These are phyloP conservation scores for Fusarium dimerum DNA, from an alignment of 2,329 filamentous ascomycete species.

Conservation along the genomic window DNA sequence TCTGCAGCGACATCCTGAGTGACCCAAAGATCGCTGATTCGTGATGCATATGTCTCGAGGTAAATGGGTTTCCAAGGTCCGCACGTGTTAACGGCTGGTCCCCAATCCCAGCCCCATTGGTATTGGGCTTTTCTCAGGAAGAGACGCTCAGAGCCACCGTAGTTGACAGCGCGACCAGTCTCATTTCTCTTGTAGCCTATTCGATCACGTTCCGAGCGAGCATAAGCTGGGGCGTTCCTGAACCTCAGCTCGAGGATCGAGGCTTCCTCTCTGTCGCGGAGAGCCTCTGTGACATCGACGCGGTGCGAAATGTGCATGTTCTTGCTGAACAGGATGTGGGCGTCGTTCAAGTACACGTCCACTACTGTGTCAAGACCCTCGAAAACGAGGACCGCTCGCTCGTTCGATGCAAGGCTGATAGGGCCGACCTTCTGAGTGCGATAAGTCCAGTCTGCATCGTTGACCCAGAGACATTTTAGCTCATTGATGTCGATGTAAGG, in stretches of 20 bases:
- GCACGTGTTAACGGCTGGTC: constrained; percentile 60
- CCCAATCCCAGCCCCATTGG: constrained; percentile 74
- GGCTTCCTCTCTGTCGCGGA: constrained; percentile 43
- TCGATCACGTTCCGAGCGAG: constrained; percentile 44
- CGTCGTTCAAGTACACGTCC: constrained; percentile 56
- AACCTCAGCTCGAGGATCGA: neutral
- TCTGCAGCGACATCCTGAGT: neutral
- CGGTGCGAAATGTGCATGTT: constrained; percentile 67
- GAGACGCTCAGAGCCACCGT: neutral
- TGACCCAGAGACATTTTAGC: constrained; percentile 63
- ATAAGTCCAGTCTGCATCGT: constrained; percentile 67
- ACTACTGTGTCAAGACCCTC: constrained; percentile 67
- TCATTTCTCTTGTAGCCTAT: constrained; percentile 8
- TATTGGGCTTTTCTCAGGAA: constrained; percentile 62
- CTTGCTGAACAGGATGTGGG: constrained; percentile 53
- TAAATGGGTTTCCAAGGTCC: constrained; percentile 68
- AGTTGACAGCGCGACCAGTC: neutral
- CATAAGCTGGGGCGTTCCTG: constrained; percentile 48
- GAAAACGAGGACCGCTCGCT: constrained; percentile 51
- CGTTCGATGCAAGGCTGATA: neutral
- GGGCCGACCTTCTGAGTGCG: constrained; percentile 38
- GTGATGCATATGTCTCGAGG: constrained; percentile 62
- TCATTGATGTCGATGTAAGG: constrained; percentile 72
- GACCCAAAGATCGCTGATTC: constrained; percentile 61
- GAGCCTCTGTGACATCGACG: constrained; percentile 53